These are phyloP conservation scores for Trichopus zeylanicus DNA, from an alignment of 116 monocot species.

Conservation along the genomic window DNA sequence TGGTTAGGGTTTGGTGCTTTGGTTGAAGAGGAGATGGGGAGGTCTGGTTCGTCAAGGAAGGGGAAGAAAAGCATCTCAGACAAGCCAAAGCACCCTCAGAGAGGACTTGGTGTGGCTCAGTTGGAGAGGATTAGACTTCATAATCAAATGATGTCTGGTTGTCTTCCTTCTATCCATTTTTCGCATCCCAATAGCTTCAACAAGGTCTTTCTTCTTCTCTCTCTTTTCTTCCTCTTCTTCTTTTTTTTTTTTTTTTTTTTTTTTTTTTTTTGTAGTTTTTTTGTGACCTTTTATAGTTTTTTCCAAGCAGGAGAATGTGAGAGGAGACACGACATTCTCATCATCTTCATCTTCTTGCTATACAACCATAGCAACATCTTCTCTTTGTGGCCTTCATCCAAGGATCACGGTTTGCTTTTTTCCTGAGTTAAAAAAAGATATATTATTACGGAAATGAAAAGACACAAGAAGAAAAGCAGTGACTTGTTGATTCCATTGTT, in stretches of 20 bases:
- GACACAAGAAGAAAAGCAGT: no score
- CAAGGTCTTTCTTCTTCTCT: slow-evolving; percentile 7
- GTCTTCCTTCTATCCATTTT: neutral
- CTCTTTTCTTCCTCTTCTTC: neutral
- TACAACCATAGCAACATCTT: no score
- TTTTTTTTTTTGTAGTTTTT: slow-evolving; percentile 1
- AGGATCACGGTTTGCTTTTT: slow-evolving; percentile 10
- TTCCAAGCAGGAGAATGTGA: slow-evolving; percentile 12
- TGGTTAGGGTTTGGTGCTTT: neutral
- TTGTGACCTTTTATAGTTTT: neutral
- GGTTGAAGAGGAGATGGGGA: slow-evolving; percentile 17
- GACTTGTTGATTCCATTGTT: no score
- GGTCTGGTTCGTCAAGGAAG: slow-evolving; percentile 19
- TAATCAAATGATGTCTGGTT: slow-evolving; percentile 11
- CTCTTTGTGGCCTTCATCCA: neutral
- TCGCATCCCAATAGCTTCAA: slow-evolving; percentile 2
- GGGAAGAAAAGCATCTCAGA: slow-evolving; percentile 27
- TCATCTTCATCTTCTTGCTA: no score
- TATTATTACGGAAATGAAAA: no score
- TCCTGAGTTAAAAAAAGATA: no score
- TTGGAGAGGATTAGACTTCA: slow-evolving; percentile 31
- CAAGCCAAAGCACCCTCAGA: slow-evolving; percentile 33
- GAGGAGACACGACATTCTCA: no score
- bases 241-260: neutral
- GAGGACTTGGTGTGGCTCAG: slow-evolving; percentile 32